These are phyloP conservation scores for Setaria italica DNA, from an alignment of 202 grass and related monocot genomes.

Conservation along the genomic window DNA sequence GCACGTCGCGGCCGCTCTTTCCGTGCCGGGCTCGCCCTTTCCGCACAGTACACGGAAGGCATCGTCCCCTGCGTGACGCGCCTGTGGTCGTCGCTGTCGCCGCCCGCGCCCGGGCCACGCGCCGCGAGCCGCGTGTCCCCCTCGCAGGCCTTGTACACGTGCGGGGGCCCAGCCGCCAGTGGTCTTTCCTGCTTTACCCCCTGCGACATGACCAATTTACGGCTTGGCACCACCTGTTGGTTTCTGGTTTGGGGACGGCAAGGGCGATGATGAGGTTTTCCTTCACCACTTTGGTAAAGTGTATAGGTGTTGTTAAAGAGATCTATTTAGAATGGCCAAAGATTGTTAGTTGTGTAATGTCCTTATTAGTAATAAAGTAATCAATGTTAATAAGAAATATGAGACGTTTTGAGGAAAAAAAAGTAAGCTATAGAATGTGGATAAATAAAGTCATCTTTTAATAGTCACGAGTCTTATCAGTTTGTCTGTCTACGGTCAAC, in stretches of 20 bases:
- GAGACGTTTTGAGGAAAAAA: neutral
- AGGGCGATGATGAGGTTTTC: neutral
- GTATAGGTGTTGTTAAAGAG: neutral
- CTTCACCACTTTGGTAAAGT: too few relatives aligned
- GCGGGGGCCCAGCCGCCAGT: neutral
- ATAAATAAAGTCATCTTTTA: neutral
- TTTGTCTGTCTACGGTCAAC: too few relatives aligned
- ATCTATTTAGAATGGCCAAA: neutral
- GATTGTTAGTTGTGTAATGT: neutral
- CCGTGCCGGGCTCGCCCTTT: neutral
- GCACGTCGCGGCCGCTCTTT: neutral
- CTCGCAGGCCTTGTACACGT: too few relatives aligned
- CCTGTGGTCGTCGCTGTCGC: neutral
- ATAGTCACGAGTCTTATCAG: neutral
- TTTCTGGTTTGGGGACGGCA: neutral
- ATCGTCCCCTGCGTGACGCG: constrained; percentile 39
- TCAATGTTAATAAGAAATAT: neutral
- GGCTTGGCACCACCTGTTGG: neutral
- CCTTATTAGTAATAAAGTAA: neutral
- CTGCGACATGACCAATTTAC: neutral
- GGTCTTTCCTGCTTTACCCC: neutral
- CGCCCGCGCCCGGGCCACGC: neutral
- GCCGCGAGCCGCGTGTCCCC: neutral
- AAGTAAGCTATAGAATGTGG: neutral
- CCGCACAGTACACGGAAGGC: constrained; percentile 35